A percentile compares a stretch with the other conserved stretches of the same genome.
These are phyloP conservation scores for Aquilaria yunnanensis DNA, from an alignment of 345 rosid species.

Conservation along the genomic window DNA sequence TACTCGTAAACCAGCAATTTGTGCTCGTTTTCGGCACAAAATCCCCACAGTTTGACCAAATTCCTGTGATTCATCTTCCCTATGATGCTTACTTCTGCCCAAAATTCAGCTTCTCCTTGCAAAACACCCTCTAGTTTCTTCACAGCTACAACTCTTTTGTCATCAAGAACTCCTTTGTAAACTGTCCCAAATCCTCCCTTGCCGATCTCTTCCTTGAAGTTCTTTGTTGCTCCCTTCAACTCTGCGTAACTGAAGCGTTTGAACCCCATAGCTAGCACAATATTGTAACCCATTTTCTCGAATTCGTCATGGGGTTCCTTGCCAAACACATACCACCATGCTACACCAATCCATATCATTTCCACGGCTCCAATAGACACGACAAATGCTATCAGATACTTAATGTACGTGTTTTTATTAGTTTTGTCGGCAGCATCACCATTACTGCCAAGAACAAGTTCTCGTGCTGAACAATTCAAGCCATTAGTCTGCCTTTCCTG, in stretches of 20 bases:
- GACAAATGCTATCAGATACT: conserved; percentile 9
- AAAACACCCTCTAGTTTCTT: conserved; percentile 21
- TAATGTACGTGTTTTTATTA: conserved; percentile 12
- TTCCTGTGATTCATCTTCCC: conserved; percentile 28
- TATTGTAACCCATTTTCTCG: conserved; percentile 9
- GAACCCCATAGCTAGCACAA: conserved; percentile 17
- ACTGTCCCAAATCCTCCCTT: conserved; percentile 29
- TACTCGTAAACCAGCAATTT: conserved; percentile 21
- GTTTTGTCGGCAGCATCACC: background rate
- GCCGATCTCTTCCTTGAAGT: conserved; percentile 21
- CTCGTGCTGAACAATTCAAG: conserved; percentile 11
- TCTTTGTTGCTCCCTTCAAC: conserved; percentile 16
- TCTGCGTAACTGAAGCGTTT: conserved; percentile 19
- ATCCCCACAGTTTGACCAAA: conserved; percentile 27
- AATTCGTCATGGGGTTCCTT: conserved; percentile 11
- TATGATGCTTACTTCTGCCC: conserved; percentile 29
- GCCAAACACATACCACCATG: conserved; percentile 13
- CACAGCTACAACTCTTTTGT: conserved; percentile 19
- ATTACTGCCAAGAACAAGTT: conserved; percentile 1
- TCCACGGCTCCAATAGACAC: conserved; percentile 11
- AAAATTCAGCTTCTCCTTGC: conserved; percentile 25
- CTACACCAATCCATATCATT: conserved; percentile 3
- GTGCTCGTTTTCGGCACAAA: conserved; percentile 23
- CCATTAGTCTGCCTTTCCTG: background rate
- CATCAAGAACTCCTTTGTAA: conserved; percentile 15